A percentile compares a stretch with the other conserved stretches of the same genome.
Evolutionary conservation across 306 rosid species (phyloP).

Genomic region (Vigna reflexopilosa): DNA sequence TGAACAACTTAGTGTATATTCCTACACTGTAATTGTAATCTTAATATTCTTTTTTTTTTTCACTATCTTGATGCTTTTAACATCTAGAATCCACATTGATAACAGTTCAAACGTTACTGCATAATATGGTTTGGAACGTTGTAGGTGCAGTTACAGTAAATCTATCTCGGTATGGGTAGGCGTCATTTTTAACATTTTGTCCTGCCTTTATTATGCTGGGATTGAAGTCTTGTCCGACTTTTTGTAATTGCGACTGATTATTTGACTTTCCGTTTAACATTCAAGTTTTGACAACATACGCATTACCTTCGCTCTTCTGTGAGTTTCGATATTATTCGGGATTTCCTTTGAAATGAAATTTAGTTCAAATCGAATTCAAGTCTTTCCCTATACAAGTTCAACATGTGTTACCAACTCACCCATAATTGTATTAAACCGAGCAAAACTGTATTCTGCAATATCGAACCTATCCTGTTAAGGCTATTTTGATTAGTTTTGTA

Average conservation of each 20-base stretch:
- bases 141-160: neutral
- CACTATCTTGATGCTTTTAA: neutral
- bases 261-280: neutral
- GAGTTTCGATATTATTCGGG: too few relatives aligned
- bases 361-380: too few relatives aligned
- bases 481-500: too few relatives aligned
- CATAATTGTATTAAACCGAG: too few relatives aligned
- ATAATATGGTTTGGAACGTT: neutral
- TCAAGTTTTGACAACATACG: neutral
- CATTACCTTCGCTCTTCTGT: neutral
- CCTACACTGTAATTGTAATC: slow-evolving; percentile 16
- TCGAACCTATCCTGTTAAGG: too few relatives aligned
- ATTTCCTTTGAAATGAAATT: too few relatives aligned
- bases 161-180: neutral
- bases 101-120: slow-evolving; percentile 4
- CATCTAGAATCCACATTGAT: neutral
- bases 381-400: too few relatives aligned
- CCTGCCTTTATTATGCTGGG: neutral
- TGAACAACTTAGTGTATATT: slow-evolving; percentile 20
- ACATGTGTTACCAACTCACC: too few relatives aligned
- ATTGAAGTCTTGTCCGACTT: neutral
- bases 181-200: neutral
- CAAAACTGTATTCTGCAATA: too few relatives aligned
- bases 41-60: neutral
- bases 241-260: neutral